Evolutionary conservation across 1,139 yeast genomes (phyloP), one percentile per base, ranked within the genome.

Genomic region (Debaryomyces udenii): DNA sequence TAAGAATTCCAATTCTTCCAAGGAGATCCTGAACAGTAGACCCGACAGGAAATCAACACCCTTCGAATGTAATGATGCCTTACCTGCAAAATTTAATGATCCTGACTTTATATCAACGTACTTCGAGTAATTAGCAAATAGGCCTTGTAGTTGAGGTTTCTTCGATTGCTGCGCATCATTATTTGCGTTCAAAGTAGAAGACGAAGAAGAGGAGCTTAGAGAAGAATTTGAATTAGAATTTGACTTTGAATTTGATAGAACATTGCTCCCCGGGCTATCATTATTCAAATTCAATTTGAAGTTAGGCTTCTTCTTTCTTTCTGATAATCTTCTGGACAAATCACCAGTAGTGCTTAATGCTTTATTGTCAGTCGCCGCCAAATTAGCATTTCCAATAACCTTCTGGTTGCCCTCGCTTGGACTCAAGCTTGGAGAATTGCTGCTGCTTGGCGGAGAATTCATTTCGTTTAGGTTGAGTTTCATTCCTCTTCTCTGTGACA

Each of bases 1-100:
- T 29, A 83, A 60, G 48, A 86, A 80, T 56, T 90, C 94, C 47
- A 93, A 70, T 58, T 91, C 96, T 52, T 89, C 96, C 42, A 90
- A 74, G 2, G 96, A 85, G 34, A 94, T 89, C 45, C 87, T 74
- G 64, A 93, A 91, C 38, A 90, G 83, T 4, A 91, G 80, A 0
- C 99, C 99, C 37, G 87, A 81, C 35, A 88, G 80, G 55, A 93
- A 93, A 60, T 90, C 95, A 33, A 93, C 84, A 35, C 99, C 99
- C 51, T 87, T 81, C 0, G 97, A 84, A 55, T 93, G 95, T 39
- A 93, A 68, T 1, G 96, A 88, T 3, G 97, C 90, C 59, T 93
- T 91, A 14, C 97, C 98, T 1, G 93, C 86, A 60, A 93, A 93
- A 57, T 89, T 91, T 43, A 93, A 75, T 11, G 91, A 82, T 1